Evolutionary conservation across 169 alveolate genomes (phyloP).

Genomic region (Plasmodium adleri): DNA sequence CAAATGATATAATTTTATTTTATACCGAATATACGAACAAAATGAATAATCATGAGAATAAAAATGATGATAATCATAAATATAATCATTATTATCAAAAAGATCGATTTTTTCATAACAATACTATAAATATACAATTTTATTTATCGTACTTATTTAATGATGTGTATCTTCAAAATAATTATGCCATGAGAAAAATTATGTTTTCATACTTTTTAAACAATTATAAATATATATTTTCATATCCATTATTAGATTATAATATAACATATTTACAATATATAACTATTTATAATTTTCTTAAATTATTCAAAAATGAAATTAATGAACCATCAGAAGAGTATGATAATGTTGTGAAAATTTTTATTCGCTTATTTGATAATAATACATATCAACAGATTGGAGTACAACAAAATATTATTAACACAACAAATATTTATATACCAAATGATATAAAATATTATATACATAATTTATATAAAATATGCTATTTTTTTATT

Average conservation of each 20-base stretch:
- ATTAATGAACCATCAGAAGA: constrained; percentile 33
- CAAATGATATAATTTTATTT: constrained; percentile 28
- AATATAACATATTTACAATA: constrained; percentile 40
- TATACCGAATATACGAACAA: constrained; percentile 11
- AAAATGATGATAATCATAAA: background rate
- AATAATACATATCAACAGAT: constrained; percentile 10
- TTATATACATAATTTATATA: constrained; percentile 33
- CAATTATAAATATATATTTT: constrained; percentile 7
- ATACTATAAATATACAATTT: background rate
- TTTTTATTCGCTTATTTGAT: constrained; percentile 32
- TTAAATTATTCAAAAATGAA: constrained; percentile 52
- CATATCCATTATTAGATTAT: constrained; percentile 4
- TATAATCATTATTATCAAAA: background rate
- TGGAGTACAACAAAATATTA: background rate
- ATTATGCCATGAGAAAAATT: constrained; percentile 26
- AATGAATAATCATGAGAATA: background rate
- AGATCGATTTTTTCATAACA: too few species aligned
- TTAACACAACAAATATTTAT: background rate
- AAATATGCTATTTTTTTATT: constrained; percentile 50
- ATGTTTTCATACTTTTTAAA: constrained; percentile 40
- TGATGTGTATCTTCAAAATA: constrained; percentile 64
- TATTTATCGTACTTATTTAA: constrained; percentile 58
- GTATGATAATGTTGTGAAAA: constrained; percentile 7
- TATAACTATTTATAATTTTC: constrained; percentile 60
- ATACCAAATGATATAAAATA: constrained; percentile 2